phyloP scores from a whole-genome alignment of 352 stramenopile genomes.

The Phytophthora citricola region DNA sequence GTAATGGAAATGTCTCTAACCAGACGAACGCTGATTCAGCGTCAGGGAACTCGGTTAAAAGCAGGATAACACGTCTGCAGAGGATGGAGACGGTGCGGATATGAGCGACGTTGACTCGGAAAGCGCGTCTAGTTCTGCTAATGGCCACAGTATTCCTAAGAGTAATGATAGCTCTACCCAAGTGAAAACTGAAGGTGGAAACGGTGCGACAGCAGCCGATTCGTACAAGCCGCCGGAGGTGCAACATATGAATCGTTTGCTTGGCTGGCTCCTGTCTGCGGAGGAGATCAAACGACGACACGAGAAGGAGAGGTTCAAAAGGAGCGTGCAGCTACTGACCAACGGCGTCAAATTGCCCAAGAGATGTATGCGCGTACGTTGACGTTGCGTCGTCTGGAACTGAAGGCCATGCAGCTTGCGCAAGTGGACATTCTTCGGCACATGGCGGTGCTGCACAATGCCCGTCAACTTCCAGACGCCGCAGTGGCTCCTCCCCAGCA shows the following conservation, averaged over 20 bases:
- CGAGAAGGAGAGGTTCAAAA: conserved; percentile 83
- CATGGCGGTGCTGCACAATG: conserved; percentile 68
- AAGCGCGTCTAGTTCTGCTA: conserved; percentile 52
- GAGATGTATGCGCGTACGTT: conserved; percentile 74
- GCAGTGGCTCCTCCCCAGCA: conserved; percentile 38
- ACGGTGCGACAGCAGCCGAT: conserved; percentile 25
- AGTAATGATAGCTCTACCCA: conserved; percentile 27
- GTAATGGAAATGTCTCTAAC: conserved; percentile 6
- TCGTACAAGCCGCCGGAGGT: conserved; percentile 89
- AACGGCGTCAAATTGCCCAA: conserved; percentile 73
- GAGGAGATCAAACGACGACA: conserved; percentile 88
- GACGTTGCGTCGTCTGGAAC: conserved; percentile 73
- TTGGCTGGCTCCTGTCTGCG: conserved; percentile 86
- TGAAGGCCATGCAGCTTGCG: conserved; percentile 86
- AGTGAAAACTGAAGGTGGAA: conserved; percentile 34
- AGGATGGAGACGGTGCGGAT: conserved; percentile 31
- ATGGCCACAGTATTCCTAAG: conserved; percentile 38
- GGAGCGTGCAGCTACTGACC: conserved; percentile 68
- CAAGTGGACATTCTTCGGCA: conserved; percentile 85
- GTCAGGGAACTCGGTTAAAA: conserved; percentile 22
- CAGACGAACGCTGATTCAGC: conserved; percentile 1
- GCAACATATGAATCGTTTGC: conserved; percentile 89
- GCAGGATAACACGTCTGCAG: conserved; percentile 8
- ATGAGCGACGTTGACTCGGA: conserved; percentile 63
- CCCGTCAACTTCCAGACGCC: conserved; percentile 63